A percentile compares a stretch with the other conserved stretches of the same genome.
Conservation (phyloP, 2,329 filamentous ascomycete species). For the Aspergillus arachidicola region DNA sequence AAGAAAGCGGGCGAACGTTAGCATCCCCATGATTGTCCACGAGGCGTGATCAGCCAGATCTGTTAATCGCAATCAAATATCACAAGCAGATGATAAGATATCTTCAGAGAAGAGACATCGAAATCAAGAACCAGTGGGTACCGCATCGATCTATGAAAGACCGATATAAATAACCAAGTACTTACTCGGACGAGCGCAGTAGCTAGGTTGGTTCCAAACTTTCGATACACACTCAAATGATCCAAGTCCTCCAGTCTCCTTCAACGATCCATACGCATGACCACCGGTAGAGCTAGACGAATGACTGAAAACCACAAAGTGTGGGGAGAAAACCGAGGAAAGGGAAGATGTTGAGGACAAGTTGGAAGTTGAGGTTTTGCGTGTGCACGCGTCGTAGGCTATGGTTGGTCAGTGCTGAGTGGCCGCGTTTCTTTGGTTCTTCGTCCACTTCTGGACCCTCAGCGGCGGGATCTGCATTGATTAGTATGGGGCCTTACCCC, state of each 20-base stretch:
- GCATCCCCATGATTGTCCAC: conserved; percentile 36
- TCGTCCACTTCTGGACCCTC: background rate
- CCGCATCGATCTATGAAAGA: background rate
- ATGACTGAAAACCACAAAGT: conserved; percentile 11
- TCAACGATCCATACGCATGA: conserved; percentile 25
- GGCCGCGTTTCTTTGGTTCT: conserved; percentile 10
- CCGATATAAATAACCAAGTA: background rate
- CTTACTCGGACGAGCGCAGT: background rate
- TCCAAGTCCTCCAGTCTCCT: conserved; percentile 20
- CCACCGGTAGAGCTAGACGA: conserved; percentile 8
- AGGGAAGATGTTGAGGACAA: conserved; percentile 17
- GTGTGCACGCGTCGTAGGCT: conserved; percentile 22
- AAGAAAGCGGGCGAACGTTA: conserved; percentile 41
- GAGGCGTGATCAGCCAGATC: background rate
- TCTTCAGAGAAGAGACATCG: background rate
- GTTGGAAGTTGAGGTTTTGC: conserved; percentile 24
- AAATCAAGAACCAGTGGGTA: background rate
- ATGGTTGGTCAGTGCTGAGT: conserved; percentile 22
- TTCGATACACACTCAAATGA: conserved; percentile 4
- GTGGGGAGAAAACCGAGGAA: conserved; percentile 8
- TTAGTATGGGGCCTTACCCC: background rate
- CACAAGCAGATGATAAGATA: background rate
- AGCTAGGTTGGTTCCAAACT: conserved; percentile 7
- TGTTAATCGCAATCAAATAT: background rate
- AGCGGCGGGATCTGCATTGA: conserved; percentile 13